Percentiles rank a stretch among this genome's conserved stretches.
phyloP scores from a whole-genome alignment of 345 rosid species.

The Xanthoceras sorbifolium region DNA sequence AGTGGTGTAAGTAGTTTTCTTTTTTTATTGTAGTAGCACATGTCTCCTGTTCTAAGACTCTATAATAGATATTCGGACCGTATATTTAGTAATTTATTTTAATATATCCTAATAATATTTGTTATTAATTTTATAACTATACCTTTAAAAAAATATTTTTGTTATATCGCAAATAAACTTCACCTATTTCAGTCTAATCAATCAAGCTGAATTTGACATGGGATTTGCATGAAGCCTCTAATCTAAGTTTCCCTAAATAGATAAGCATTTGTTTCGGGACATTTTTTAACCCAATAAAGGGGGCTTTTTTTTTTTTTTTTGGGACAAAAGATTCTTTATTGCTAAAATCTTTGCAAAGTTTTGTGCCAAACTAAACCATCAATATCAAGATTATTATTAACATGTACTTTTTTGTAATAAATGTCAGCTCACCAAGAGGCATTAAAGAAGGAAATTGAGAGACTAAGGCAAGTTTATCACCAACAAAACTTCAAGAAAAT shows the following conservation, averaged over 20 bases:
- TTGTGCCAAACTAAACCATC: not conserved
- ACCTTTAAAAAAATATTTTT: too few relatives aligned
- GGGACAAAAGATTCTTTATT: not conserved
- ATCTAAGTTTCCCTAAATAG: not conserved
- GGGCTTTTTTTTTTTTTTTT: not conserved
- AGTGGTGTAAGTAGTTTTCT: too few relatives aligned
- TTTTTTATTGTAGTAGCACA: too few relatives aligned
- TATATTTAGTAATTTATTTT: too few relatives aligned
- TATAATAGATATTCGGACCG: too few relatives aligned
- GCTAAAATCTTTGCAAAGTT: not conserved
- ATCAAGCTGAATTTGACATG: not conserved
- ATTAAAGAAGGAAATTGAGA: slow-evolving; percentile 66
- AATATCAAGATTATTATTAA: not conserved
- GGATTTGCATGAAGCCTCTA: not conserved
- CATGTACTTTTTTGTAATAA: not conserved
- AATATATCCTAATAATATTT: too few relatives aligned
- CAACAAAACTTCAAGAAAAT: slow-evolving; percentile 55
- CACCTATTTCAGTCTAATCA: not conserved
- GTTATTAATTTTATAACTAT: too few relatives aligned
- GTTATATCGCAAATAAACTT: too few relatives aligned
- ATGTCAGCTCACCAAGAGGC: slow-evolving; percentile 71
- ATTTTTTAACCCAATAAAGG: not conserved
- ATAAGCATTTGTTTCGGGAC: not conserved
- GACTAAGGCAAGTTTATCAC: slow-evolving; percentile 56
- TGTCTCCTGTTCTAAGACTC: too few relatives aligned